Evolutionary conservation across 2,329 filamentous ascomycete species (phyloP), one percentile per base, ranked within the genome.

Genomic region (Grosmannia serpens): DNA sequence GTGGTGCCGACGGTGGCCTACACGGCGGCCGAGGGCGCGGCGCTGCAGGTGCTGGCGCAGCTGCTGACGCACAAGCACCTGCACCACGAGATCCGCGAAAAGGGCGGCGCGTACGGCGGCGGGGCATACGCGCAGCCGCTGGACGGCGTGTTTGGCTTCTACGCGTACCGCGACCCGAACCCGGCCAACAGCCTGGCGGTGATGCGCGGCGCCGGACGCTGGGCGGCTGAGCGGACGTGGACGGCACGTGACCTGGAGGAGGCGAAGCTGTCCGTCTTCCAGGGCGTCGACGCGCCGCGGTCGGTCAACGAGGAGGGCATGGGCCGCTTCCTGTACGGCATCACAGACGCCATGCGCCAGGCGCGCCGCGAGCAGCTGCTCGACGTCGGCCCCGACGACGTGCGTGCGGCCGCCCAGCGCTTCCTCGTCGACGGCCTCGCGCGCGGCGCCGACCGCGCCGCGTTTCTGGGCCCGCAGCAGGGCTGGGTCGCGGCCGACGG

Each of bases 81-180:
- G 31, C 94, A 99, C 69, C 92, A 95, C 65, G 94, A 97, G 72
- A 96, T 99, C 64, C 88, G 94, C 58, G 94, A 99, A 70, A 97
- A 97, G 73, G 94, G 94, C 35, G 94, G 94, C 44, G 94, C 94
- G 0, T 99, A 99, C 65, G 94, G 94, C 51, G 94, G 90, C 26
- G 91, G 91, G 17, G 92, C 94, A 1, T 92, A 90, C 69, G 86
- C 88, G 51, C 84, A 85, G 27, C 83, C 87, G 0, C 75, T 96
- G 9, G 87, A 89, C 64, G 92, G 91, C 27, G 71, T 95, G 1
- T 97, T 99, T 65, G 90, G 90, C 20, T 95, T 96, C 75, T 96
- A 95, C 74, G 92, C 89, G 51, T 99, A 99, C 78, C 88, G 94
- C 56, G 94, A 99, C 69, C 94, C 94, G 3, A 96, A 97, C 69